Percentiles rank a stretch among this genome's conserved stretches.
phyloP scores from a whole-genome alignment of 176 grass and related monocot species.

The Musa schizocarpa region DNA sequence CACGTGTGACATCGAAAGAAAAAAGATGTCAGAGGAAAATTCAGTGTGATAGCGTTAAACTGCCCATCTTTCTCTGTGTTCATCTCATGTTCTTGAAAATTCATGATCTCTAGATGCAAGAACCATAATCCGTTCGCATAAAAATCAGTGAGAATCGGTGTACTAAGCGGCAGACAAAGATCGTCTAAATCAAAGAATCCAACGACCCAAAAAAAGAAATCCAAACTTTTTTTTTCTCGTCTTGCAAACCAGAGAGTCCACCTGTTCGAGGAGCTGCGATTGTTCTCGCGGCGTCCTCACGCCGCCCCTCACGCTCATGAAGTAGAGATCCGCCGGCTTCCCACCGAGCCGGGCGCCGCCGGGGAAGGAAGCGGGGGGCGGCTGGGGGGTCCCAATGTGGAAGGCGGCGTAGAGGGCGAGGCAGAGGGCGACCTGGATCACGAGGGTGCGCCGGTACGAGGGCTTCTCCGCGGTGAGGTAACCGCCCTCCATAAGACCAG shows the following conservation, averaged over 20 bases:
- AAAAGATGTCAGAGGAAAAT: not conserved
- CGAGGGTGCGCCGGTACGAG: slow-evolving; percentile 45
- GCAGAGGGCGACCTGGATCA: slow-evolving; percentile 56
- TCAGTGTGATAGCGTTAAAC: not conserved
- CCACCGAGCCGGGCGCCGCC: not conserved
- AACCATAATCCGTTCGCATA: not conserved
- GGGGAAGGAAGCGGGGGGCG: slow-evolving; percentile 2
- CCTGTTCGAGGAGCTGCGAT: slow-evolving; percentile 40
- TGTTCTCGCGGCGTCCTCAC: slow-evolving; percentile 29
- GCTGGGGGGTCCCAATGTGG: slow-evolving; percentile 45
- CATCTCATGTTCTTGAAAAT: not conserved
- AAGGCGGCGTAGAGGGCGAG: slow-evolving; percentile 76
- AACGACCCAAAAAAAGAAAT: no score
- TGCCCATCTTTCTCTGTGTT: not conserved
- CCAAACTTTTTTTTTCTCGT: not conserved
- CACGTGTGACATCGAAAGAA: not conserved
- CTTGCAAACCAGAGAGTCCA: slow-evolving; percentile 10
- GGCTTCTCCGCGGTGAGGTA: slow-evolving; percentile 1
- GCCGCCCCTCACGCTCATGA: slow-evolving; percentile 68
- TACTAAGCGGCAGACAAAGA: no score
- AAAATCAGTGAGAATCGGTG: not conserved
- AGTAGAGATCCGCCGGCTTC: slow-evolving; percentile 27
- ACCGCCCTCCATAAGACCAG: not conserved
- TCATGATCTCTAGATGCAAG: no score
- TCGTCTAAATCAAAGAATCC: no score